Evolutionary conservation across 441 rosid species (phyloP), one percentile per base, ranked within the genome.

Genomic region (Gossypium davidsonii): DNA sequence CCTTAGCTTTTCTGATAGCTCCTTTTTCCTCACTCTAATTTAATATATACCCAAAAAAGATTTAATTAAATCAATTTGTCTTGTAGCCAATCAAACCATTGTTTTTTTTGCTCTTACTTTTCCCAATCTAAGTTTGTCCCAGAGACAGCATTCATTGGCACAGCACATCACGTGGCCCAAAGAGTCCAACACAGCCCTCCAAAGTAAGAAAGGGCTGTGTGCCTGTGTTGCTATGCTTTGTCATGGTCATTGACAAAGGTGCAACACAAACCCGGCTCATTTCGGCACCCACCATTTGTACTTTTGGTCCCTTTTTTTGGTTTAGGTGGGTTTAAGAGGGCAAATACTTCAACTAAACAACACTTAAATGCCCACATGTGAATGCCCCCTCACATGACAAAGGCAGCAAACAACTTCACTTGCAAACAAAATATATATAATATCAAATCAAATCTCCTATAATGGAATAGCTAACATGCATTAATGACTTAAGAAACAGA

Each of bases 281-380:
- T 6, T 48, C n/a, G 17, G 15, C 44, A 67, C 71, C 71, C 9
- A 67, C 71, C 71, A 49, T 49, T 51, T 26, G n/a, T 23, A 31
- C 73, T 66, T 72, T 64, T 26, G 53, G 48, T 31, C 49, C 72
- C 17, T 18, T 21, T 10, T 26, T 15, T 3, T 4, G 31, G 49
- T 59, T 57, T 37, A 4, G 76, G 68, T 44, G 64, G 6, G 6
- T 52, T 11, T 51, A 1, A 25, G 60, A 34, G 28, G 61, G 28
- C 10, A 20, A 11, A 17, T 10, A 25, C 26, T 10, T 11, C 34
- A 10, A 23, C n/a, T 20, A 21, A 62, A 62, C 67, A 65, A 11
- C 58, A 57, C 70, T 73, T 79, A 59, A 81, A 67, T 73, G 80
- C 76, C 53, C 34, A 67, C 78, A 78, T 71, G 84, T 81, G 76